These are phyloP conservation scores for Coffea eugenioides DNA, from an alignment of 257 asterid genomes.

Conservation along the genomic window DNA sequence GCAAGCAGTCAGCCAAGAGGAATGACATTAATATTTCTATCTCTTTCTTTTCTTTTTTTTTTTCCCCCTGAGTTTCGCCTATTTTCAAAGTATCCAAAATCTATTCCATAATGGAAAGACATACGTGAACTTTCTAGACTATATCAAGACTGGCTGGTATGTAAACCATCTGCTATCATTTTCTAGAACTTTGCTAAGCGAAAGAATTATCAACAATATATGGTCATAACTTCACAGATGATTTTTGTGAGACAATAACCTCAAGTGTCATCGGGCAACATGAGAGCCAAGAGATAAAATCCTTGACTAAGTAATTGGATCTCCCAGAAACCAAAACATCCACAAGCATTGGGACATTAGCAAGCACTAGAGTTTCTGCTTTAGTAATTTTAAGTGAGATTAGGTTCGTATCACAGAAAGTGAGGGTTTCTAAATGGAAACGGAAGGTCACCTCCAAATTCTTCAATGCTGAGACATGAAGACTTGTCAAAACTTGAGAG, in stretches of 20 bases:
- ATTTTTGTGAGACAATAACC: not conserved
- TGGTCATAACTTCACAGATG: too few relatives aligned
- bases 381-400: conserved; percentile 29
- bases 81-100: too few relatives aligned
- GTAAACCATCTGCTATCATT: too few relatives aligned
- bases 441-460: conserved; percentile 35
- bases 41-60: too few relatives aligned
- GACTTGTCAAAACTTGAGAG: conserved; percentile 32
- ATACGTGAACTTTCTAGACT: too few relatives aligned
- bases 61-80: too few relatives aligned
- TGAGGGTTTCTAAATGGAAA: conserved; percentile 23
- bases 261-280: not conserved
- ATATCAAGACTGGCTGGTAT: too few relatives aligned
- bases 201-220: too few relatives aligned
- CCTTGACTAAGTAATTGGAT: not conserved
- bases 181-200: too few relatives aligned
- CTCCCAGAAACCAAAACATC: conserved; percentile 32
- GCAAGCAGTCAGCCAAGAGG: too few relatives aligned
- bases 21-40: too few relatives aligned
- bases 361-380: conserved; percentile 14
- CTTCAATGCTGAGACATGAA: conserved; percentile 32
- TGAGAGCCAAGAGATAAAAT: not conserved
- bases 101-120: too few relatives aligned
- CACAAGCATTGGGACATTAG: conserved; percentile 45
- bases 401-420: conserved; percentile 35